A percentile compares a stretch with the other conserved stretches of the same genome.
These are phyloP conservation scores for Pneumocystis wakefieldiae DNA, from an alignment of 1,139 yeast genomes.

Conservation along the genomic window DNA sequence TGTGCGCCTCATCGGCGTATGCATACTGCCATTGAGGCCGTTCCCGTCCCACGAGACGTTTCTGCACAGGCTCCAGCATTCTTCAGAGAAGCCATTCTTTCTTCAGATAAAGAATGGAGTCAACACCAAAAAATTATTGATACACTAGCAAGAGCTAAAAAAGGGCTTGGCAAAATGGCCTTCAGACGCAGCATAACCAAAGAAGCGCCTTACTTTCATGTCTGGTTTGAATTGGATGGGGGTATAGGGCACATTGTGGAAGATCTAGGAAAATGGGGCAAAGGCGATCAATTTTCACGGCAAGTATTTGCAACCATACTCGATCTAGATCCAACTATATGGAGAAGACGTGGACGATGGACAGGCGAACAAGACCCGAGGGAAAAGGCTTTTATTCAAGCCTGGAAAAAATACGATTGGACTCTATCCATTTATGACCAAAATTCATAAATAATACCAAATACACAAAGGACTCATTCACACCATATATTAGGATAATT, in stretches of 20 bases:
- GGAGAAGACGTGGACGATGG: constrained; percentile 25
- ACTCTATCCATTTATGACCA: constrained; percentile 13
- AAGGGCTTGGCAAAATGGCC: constrained; percentile 21
- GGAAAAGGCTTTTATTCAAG: constrained; percentile 16
- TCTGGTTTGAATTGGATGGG: constrained; percentile 34
- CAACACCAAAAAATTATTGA: constrained; percentile 27
- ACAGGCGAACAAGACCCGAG: constrained; percentile 17
- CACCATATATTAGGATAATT: no score
- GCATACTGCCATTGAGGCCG: constrained; percentile 33
- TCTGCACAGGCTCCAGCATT: constrained; percentile 26
- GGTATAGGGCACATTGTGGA: constrained; percentile 40
- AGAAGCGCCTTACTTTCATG: constrained; percentile 37
- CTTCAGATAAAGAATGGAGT: constrained; percentile 30
- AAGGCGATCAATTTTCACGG: constrained; percentile 32
- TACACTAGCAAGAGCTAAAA: constrained; percentile 18
- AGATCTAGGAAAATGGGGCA: constrained; percentile 30
- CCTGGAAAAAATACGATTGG: constrained; percentile 25
- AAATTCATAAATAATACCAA: background rate
- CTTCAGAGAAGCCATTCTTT: constrained; percentile 30
- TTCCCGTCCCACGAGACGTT: constrained; percentile 29
- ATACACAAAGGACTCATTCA: no score
- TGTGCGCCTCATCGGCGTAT: constrained; percentile 20
- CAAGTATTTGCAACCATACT: constrained; percentile 33
- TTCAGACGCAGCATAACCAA: constrained; percentile 31
- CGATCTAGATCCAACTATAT: constrained; percentile 24